Percentiles rank a stretch among this genome's conserved stretches.
phyloP scores from a whole-genome alignment of 192 early-diverging fungal genomes.

The Anaeromyces robustus region DNA sequence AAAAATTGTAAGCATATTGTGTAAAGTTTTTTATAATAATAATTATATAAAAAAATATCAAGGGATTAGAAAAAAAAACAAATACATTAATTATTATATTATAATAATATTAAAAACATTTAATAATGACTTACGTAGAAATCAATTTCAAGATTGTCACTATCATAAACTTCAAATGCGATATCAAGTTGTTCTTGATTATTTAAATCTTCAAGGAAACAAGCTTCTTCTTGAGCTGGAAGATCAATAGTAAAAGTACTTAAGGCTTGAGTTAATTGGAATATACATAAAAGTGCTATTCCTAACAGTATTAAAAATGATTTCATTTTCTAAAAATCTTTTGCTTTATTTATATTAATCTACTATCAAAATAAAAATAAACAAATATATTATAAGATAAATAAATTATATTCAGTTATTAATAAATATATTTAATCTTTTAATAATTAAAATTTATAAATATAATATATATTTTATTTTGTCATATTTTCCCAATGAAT shows the following conservation, averaged over 20 bases:
- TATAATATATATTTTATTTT: too few species aligned
- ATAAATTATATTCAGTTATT: too few species aligned
- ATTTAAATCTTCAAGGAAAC: neutral
- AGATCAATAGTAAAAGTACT: neutral
- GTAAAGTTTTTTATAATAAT: too few species aligned
- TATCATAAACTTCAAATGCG: neutral
- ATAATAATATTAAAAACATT: too few species aligned
- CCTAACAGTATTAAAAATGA: neutral
- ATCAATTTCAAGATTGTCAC: neutral
- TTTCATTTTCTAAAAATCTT: neutral
- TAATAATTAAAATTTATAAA: too few species aligned
- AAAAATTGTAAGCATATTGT: too few species aligned
- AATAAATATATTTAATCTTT: too few species aligned
- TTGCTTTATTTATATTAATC: neutral
- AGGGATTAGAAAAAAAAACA: too few species aligned
- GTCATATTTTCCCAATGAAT: too few species aligned
- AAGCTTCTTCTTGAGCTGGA: neutral
- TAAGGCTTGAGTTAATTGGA: neutral
- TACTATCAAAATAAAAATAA: neutral
- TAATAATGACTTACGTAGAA: neutral
- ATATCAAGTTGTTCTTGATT: neutral
- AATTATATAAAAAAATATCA: too few species aligned
- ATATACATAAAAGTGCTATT: neutral
- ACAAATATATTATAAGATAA: too few species aligned
- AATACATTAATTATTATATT: too few species aligned